phyloP scores from a whole-genome alignment of 306 rosid genomes.

The Morella rubra region DNA sequence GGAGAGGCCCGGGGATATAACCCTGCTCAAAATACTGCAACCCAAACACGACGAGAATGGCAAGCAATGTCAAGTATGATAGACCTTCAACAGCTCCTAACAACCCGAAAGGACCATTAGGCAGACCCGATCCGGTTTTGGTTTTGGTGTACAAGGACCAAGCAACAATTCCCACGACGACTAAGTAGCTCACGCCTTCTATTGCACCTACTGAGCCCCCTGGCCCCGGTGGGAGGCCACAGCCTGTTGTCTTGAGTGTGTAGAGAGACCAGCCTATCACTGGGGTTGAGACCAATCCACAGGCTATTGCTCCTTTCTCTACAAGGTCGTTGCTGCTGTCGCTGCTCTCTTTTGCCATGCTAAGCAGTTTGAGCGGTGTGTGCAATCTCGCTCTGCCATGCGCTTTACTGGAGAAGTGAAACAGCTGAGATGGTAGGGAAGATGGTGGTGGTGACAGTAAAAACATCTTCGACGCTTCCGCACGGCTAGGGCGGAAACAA shows the following conservation, averaged over 20 bases:
- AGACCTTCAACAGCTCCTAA: slow-evolving; percentile 91
- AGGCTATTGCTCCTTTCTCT: slow-evolving; percentile 68
- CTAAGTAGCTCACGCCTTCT: slow-evolving; percentile 86
- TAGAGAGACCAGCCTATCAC: slow-evolving; percentile 91
- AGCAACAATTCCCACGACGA: slow-evolving; percentile 69
- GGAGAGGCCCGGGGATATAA: slow-evolving; percentile 87
- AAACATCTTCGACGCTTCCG: slow-evolving; percentile 48
- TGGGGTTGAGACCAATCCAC: slow-evolving; percentile 75
- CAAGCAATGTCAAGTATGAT: slow-evolving; percentile 57
- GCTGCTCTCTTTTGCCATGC: slow-evolving; percentile 69
- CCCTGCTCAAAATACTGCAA: slow-evolving; percentile 75
- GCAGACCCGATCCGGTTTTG: slow-evolving; percentile 87
- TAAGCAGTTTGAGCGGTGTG: slow-evolving; percentile 32
- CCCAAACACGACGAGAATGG: slow-evolving; percentile 72
- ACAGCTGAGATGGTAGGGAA: slow-evolving; percentile 9
- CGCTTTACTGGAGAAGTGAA: slow-evolving; percentile 10
- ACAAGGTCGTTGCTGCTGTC: slow-evolving; percentile 29
- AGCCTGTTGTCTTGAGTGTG: slow-evolving; percentile 86
- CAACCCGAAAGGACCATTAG: slow-evolving; percentile 78
- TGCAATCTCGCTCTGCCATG: slow-evolving; percentile 17
- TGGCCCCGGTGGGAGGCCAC: slow-evolving; percentile 94
- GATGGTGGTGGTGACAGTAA: slow-evolving; percentile 36
- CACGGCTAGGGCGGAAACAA: neutral
- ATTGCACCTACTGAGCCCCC: slow-evolving; percentile 84
- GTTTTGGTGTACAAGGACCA: slow-evolving; percentile 81